A percentile compares a stretch with the other conserved stretches of the same genome.
Evolutionary conservation across 345 rosid genomes (phyloP).

Genomic region (Eucalyptus pauciflora): DNA sequence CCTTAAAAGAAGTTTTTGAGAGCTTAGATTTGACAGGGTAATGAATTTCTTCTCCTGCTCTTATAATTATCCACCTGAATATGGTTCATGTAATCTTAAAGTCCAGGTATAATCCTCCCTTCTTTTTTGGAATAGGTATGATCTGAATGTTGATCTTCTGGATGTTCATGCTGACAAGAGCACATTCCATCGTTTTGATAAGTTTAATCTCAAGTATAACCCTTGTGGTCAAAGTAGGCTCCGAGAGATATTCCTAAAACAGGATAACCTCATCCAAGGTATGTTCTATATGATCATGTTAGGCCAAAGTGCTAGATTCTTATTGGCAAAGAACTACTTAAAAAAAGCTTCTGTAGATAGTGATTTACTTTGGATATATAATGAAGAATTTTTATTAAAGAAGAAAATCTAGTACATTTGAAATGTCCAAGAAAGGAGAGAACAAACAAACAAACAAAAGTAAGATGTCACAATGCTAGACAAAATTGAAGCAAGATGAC

Average conservation of each 20-base stretch:
- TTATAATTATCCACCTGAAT: background rate
- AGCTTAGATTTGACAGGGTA: conserved; percentile 96
- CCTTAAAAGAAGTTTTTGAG: conserved; percentile 93
- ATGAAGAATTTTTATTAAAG: background rate
- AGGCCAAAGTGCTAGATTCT: background rate
- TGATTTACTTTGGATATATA: background rate
- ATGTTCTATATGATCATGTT: background rate
- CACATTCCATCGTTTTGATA: conserved; percentile 98
- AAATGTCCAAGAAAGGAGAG: background rate
- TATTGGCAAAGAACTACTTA: background rate
- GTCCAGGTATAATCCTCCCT: background rate
- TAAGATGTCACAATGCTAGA: background rate
- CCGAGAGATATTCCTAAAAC: conserved; percentile 98
- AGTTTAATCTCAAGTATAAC: conserved; percentile 97
- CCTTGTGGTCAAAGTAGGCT: conserved; percentile 99
- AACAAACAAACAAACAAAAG: background rate
- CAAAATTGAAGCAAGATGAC: background rate
- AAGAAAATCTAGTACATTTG: background rate
- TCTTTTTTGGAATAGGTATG: conserved; percentile 46
- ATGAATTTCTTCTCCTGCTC: background rate
- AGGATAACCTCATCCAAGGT: conserved; percentile 99
- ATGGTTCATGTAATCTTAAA: background rate
- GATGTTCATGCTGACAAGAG: conserved; percentile 99
- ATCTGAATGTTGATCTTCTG: conserved; percentile 91
- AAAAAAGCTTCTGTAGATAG: background rate